Base-by-base conservation (phyloP, 1,139 yeast genomes). In the Yamadazyma friedrichii region DNA sequence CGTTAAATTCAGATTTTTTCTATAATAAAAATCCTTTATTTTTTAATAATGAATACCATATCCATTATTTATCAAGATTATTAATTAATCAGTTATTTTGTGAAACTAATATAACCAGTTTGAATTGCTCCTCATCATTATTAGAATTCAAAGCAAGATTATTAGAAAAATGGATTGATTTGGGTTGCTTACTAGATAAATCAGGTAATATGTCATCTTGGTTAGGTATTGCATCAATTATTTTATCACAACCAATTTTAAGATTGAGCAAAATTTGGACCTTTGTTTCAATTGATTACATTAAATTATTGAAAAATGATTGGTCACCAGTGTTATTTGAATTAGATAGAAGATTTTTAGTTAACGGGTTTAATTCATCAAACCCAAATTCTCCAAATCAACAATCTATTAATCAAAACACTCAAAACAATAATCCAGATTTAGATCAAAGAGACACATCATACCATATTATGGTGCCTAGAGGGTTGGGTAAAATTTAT, bases 251-350 rank as follows among this genome's bases (percentile, higher is more conserved):
- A 42, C 95, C 97, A 0, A 74, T 91, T 3, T 65, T 91, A 44
- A 74, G 98, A 48, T 67, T 93, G 39, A 68, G 78, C 22, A 76
- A 78, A 47, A 76, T 89, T 3, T 93, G 98, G 98, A 69, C 84
- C 9, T 67, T 73, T 42, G 88, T 91, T 3, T 78, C 87, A 10
- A 70, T 74, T 12, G 78, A 77, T 30, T 72, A 79, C 38, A 65
- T 88, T 41, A 81, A 79, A 46, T 67, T 80, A 5, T 78, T 89
- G 34, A 78, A 83, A 39, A 82, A 82, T 44, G 95, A 87, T 53
- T 93, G 98, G 98, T 88, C 95, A 0, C 96, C 95, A 1, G 95
- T 93, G 20, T 82, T 89, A 22, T 88, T 87, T 62, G 98, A 91
- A 57, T 70, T 91, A 35, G 95, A 88, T 50, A 74, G 95, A 54